These are phyloP conservation scores for Petunia hybrid DNA, from an alignment of 305 asterid genomes.

Conservation along the genomic window DNA sequence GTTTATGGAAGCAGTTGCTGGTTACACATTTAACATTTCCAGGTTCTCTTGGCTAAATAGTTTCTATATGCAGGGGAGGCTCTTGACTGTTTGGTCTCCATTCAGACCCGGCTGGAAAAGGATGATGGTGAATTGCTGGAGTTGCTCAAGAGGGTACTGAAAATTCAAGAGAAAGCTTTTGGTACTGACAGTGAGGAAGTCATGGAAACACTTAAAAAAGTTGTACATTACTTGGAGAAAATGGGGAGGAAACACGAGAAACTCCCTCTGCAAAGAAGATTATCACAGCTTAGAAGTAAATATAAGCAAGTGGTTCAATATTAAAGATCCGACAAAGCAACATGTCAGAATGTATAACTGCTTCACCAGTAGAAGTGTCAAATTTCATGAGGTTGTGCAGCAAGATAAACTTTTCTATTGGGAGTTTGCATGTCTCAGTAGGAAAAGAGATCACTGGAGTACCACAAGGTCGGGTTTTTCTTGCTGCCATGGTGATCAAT, in stretches of 20 bases:
- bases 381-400: background rate
- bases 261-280: conserved; percentile 70
- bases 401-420: background rate
- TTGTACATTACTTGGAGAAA: conserved; percentile 67
- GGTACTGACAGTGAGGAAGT: conserved; percentile 79
- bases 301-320: conserved; percentile 52
- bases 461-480: background rate
- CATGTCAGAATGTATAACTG: background rate
- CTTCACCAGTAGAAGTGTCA: background rate
- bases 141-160: conserved; percentile 75
- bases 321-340: conserved; percentile 34
- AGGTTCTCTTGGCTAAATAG: background rate
- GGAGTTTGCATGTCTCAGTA: background rate
- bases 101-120: conserved; percentile 66
- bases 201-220: conserved; percentile 75
- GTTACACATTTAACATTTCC: background rate
- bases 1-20: background rate
- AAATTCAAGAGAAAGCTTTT: conserved; percentile 75
- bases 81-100: conserved; percentile 90
- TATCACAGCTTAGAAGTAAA: conserved; percentile 62
- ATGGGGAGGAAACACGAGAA: conserved; percentile 72
- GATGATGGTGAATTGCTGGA: conserved; percentile 62
- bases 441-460: conserved; percentile 27
- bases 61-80: conserved; percentile 74
- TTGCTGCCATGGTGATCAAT: conserved; percentile 12